Percentiles rank a stretch among this genome's conserved stretches.
phyloP scores from a whole-genome alignment of 495 filamentous ascomycete genomes.

The Penicillium samsonianum region DNA sequence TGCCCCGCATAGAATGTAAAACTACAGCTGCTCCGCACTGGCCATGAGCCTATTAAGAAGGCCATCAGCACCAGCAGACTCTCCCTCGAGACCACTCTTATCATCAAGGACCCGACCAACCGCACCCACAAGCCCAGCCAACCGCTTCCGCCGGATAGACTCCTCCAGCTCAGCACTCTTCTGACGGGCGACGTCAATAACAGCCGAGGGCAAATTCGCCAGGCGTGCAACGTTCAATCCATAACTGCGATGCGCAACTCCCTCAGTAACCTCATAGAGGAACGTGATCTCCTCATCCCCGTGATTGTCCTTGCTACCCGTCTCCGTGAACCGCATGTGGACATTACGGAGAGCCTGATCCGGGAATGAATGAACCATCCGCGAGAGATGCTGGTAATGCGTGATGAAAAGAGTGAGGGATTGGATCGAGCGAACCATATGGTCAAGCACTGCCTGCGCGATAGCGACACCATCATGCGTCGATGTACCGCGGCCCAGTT shows the following conservation, averaged over 20 bases:
- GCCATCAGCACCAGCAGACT: conserved; percentile 22
- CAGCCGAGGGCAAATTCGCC: conserved; percentile 73
- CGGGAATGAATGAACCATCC: conserved; percentile 66
- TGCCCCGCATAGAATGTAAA: conserved; percentile 3
- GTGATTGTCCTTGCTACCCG: conserved; percentile 26
- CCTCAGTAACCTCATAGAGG: conserved; percentile 79
- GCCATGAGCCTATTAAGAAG: conserved; percentile 39
- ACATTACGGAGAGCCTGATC: conserved; percentile 67
- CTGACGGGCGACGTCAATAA: conserved; percentile 73
- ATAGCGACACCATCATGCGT: conserved; percentile 98
- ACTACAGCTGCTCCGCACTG: conserved; percentile 43
- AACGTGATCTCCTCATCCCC: conserved; percentile 68
- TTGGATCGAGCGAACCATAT: conserved; percentile 70
- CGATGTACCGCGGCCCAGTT: conserved; percentile 86
- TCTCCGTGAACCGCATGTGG: conserved; percentile 79
- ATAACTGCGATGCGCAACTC: conserved; percentile 90
- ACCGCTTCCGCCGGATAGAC: conserved; percentile 59
- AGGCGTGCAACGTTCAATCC: conserved; percentile 90
- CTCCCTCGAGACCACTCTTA: conserved; percentile 1
- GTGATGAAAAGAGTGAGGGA: conserved; percentile 93
- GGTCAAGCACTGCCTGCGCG: conserved; percentile 84
- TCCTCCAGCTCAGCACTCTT: conserved; percentile 84
- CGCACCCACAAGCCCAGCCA: conserved; percentile 46
- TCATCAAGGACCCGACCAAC: conserved; percentile 45
- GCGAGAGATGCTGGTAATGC: conserved; percentile 86